phyloP scores from a whole-genome alignment of 176 grass and related monocot species.

The Carex pumila region DNA sequence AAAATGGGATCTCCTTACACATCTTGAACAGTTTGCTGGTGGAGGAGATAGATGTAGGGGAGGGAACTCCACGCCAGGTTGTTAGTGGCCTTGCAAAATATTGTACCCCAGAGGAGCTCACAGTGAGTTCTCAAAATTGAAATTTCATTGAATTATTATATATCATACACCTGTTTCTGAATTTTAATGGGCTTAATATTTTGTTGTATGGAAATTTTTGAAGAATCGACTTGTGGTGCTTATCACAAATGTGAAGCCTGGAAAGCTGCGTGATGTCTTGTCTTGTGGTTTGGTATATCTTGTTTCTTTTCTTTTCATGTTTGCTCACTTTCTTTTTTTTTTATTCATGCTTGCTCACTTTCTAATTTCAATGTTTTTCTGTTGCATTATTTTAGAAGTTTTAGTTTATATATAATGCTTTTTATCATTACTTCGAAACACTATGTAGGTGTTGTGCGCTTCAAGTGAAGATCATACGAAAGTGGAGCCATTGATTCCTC shows the following conservation, averaged over 20 bases:
- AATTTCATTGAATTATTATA: constrained; percentile 19
- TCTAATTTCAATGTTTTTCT: neutral
- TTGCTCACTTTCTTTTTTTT: constrained; percentile 9
- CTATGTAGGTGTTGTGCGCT: constrained; percentile 42
- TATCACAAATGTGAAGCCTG: constrained; percentile 98
- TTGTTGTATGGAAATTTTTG: constrained; percentile 8
- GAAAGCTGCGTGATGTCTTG: constrained; percentile 85
- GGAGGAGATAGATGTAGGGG: constrained; percentile 98
- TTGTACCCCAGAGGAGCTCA: constrained; percentile 65
- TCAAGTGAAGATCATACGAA: constrained; percentile 79
- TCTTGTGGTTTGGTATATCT: constrained; percentile 87
- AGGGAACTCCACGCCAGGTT: constrained; percentile 75
- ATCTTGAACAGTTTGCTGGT: constrained; percentile 61
- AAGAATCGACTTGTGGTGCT: constrained; percentile 83
- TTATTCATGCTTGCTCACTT: constrained; percentile 1
- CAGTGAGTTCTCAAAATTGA: constrained; percentile 45
- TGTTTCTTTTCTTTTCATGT: neutral
- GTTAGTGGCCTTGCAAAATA: constrained; percentile 98
- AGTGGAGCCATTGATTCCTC: constrained; percentile 93
- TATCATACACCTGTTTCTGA: constrained; percentile 8
- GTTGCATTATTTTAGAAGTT: neutral
- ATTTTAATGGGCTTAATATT: constrained; percentile 16
- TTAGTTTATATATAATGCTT: neutral
- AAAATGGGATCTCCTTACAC: neutral
- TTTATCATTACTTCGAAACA: neutral